Conservation (phyloP, 352 stramenopile species). For the Globisporangium radiosum region DNA sequence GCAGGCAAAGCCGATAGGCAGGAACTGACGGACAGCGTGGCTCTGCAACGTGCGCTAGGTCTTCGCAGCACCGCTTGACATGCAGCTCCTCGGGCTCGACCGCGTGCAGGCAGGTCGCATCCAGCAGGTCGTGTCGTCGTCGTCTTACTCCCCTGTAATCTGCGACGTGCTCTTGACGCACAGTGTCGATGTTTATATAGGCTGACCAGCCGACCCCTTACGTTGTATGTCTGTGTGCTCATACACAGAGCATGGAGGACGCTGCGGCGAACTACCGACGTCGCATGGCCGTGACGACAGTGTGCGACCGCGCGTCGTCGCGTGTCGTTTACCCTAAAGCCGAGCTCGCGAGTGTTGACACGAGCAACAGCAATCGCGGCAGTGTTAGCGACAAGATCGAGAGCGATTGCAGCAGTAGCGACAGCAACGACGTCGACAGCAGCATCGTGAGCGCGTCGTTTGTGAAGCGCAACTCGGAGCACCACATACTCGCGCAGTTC, state of each 20-base stretch:
- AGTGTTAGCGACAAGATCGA: background rate
- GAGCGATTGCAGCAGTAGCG: background rate
- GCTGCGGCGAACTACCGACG: too few relatives aligned
- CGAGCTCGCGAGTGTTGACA: too few relatives aligned
- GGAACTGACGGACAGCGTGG: too few relatives aligned
- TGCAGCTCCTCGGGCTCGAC: slow-evolving; percentile 13
- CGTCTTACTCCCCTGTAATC: too few relatives aligned
- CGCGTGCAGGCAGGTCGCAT: slow-evolving; percentile 2
- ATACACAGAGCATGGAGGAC: too few relatives aligned
- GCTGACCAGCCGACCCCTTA: too few relatives aligned
- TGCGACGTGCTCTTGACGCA: too few relatives aligned
- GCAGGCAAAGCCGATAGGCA: too few relatives aligned
- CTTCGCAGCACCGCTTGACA: slow-evolving; percentile 20
- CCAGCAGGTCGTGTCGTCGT: background rate
- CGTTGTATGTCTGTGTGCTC: too few relatives aligned
- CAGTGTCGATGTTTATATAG: too few relatives aligned
- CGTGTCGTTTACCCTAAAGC: slow-evolving; percentile 6
- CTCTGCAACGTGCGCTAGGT: slow-evolving; percentile 7
- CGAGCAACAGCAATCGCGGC: background rate
- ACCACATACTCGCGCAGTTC: slow-evolving; percentile 29
- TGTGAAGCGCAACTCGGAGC: slow-evolving; percentile 19
- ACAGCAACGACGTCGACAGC: slow-evolving; percentile 1
- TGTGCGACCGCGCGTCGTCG: slow-evolving; percentile 1
- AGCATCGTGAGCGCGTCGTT: slow-evolving; percentile 14
- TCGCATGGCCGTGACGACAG: background rate